Evolutionary conservation across 352 stramenopile species (phyloP).

Genomic region (Globisporangium canariense): DNA sequence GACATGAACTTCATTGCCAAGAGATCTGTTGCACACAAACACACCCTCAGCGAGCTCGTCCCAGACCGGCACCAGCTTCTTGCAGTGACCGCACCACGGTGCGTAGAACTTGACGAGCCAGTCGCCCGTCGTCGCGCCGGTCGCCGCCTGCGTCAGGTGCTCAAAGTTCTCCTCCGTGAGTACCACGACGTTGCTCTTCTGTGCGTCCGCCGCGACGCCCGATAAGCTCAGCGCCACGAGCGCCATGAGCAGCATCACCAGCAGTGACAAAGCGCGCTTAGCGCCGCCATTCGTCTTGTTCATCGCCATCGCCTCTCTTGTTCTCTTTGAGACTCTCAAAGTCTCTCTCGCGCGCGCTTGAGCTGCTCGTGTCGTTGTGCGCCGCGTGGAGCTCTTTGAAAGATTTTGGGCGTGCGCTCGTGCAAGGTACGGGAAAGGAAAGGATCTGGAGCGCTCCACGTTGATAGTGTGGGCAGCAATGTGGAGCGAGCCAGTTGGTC

Average conservation of each 20-base stretch:
- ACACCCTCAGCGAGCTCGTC: slow-evolving; percentile 70
- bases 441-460: neutral
- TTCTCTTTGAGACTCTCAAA: neutral
- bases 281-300: slow-evolving; percentile 7
- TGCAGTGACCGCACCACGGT: slow-evolving; percentile 71
- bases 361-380: neutral
- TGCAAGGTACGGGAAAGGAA: neutral
- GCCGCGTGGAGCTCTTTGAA: slow-evolving; percentile 12
- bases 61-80: slow-evolving; percentile 59
- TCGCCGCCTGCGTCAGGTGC: slow-evolving; percentile 87
- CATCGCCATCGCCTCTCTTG: neutral
- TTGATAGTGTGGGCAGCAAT: neutral
- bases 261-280: slow-evolving; percentile 10
- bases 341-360: neutral
- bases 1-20: neutral
- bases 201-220: slow-evolving; percentile 15
- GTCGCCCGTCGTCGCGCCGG: slow-evolving; percentile 89
- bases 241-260: slow-evolving; percentile 16
- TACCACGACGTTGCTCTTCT: slow-evolving; percentile 52
- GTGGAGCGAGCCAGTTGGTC: neutral
- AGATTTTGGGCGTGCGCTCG: slow-evolving; percentile 5
- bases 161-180: slow-evolving; percentile 81
- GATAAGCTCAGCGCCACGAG: slow-evolving; percentile 24
- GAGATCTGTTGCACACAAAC: neutral
- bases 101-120: slow-evolving; percentile 88